Conservation (phyloP, 164 flowering plant genomes). For the Nymphaea thermarum region DNA sequence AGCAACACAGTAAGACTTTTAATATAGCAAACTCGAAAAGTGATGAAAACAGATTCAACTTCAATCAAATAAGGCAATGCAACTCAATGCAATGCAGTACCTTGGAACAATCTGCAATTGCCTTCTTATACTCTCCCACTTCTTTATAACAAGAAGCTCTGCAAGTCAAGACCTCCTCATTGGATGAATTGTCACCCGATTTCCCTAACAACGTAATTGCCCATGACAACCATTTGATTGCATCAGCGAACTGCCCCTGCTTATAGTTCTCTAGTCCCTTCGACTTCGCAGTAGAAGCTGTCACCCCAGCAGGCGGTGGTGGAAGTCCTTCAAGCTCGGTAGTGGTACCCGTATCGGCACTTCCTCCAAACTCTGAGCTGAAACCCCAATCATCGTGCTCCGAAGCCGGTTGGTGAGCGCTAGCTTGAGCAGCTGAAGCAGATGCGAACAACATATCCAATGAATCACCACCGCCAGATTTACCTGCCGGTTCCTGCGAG, state of each 20-base stretch:
- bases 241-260: constrained; percentile 97
- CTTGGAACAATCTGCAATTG: constrained; percentile 93
- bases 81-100: constrained; percentile 21
- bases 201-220: constrained; percentile 70
- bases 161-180: constrained; percentile 53
- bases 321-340: constrained; percentile 96
- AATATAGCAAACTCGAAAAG: too few species aligned
- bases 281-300: constrained; percentile 58
- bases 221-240: constrained; percentile 98
- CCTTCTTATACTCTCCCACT: constrained; percentile 97
- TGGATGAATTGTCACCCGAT: constrained; percentile 37
- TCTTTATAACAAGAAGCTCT: constrained; percentile 97
- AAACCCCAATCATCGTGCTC: constrained; percentile 76
- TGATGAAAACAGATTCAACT: neutral
- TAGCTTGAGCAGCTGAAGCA: constrained; percentile 21
- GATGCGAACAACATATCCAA: constrained; percentile 53
- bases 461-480: constrained; percentile 37
- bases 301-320: constrained; percentile 80
- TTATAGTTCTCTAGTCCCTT: constrained; percentile 85
- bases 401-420: constrained; percentile 24
- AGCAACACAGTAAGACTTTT: too few species aligned
- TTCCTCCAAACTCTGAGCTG: constrained; percentile 38
- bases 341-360: constrained; percentile 36
- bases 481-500: constrained; percentile 18
- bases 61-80: neutral